phyloP scores from a whole-genome alignment of 1,139 yeast species.

The Pichia sp. region DNA sequence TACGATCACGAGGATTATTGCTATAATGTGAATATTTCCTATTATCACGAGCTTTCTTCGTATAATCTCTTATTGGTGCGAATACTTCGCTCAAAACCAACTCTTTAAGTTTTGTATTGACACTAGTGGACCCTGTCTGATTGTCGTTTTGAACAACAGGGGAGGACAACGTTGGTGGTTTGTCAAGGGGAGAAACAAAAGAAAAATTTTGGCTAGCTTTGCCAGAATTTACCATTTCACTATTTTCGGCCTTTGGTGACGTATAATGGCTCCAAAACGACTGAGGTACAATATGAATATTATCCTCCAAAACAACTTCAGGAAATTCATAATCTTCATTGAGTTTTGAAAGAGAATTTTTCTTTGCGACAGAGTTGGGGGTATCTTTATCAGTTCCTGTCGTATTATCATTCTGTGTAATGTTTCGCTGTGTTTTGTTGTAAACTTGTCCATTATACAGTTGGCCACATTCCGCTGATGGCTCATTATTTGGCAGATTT shows the following conservation, averaged over 20 bases:
- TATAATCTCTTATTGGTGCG: constrained; percentile 43
- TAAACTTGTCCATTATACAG: neutral
- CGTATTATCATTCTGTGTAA: neutral
- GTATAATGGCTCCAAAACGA: constrained; percentile 59
- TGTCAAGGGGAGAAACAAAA: neutral
- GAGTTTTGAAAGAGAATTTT: neutral
- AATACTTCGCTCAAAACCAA: constrained; percentile 66
- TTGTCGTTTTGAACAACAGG: constrained; percentile 1
- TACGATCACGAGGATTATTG: constrained; percentile 5
- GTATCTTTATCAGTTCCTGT: neutral
- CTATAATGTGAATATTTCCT: constrained; percentile 12
- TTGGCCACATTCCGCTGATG: neutral
- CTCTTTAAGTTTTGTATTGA: constrained; percentile 62
- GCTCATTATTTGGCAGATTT: neutral
- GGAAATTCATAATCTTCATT: constrained; percentile 34
- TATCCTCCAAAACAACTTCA: constrained; percentile 83
- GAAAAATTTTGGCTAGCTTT: neutral
- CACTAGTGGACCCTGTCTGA: constrained; percentile 56
- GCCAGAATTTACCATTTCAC: neutral
- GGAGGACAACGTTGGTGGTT: constrained; percentile 24
- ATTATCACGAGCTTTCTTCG: constrained; percentile 19
- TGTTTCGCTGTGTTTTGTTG: neutral
- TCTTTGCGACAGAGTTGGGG: neutral
- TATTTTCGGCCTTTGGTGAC: constrained; percentile 35
- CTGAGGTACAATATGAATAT: constrained; percentile 82